phyloP scores from a whole-genome alignment of 2,329 filamentous ascomycete species.

The Penicillium italicum region DNA sequence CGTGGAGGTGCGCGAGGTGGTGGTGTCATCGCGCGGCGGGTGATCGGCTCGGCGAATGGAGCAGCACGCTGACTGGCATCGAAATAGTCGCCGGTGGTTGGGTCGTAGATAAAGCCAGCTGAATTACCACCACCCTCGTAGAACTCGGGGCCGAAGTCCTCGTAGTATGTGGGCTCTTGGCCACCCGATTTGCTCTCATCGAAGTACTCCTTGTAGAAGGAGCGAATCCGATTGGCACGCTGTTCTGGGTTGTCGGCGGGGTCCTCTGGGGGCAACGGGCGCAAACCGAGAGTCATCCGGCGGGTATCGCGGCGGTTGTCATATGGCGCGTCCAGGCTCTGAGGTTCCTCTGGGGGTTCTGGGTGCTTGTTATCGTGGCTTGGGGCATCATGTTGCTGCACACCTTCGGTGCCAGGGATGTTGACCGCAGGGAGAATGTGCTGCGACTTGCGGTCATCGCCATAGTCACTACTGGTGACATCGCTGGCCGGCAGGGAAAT shows the following conservation, averaged over 20 bases:
- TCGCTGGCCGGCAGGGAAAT: constrained; percentile 46
- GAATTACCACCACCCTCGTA: constrained; percentile 52
- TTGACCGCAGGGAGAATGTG: constrained; percentile 41
- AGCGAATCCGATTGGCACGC: constrained; percentile 91
- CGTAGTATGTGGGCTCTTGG: constrained; percentile 58
- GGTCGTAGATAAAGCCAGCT: constrained; percentile 55
- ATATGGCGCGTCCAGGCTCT: constrained; percentile 20
- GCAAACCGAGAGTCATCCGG: constrained; percentile 60
- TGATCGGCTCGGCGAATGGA: constrained; percentile 78
- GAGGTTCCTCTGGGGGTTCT: constrained; percentile 26
- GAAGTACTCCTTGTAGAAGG: constrained; percentile 99
- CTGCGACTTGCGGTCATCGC: constrained; percentile 52
- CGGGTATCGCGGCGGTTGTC: constrained; percentile 43
- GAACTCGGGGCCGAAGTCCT: constrained; percentile 71
- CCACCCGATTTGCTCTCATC: constrained; percentile 66
- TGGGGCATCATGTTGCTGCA: constrained; percentile 13
- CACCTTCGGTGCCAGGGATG: constrained; percentile 25
- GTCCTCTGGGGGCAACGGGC: constrained; percentile 83
- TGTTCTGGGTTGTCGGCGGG: constrained; percentile 87
- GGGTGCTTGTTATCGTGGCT: constrained; percentile 16
- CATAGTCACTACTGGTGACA: constrained; percentile 54
- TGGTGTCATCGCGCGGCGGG: constrained; percentile 91
- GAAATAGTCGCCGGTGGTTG: constrained; percentile 32
- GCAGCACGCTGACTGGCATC: constrained; percentile 28
- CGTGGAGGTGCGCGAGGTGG: constrained; percentile 68